These are phyloP conservation scores for Xylariales sp. DNA, from an alignment of 2,329 filamentous ascomycete genomes.

Conservation along the genomic window DNA sequence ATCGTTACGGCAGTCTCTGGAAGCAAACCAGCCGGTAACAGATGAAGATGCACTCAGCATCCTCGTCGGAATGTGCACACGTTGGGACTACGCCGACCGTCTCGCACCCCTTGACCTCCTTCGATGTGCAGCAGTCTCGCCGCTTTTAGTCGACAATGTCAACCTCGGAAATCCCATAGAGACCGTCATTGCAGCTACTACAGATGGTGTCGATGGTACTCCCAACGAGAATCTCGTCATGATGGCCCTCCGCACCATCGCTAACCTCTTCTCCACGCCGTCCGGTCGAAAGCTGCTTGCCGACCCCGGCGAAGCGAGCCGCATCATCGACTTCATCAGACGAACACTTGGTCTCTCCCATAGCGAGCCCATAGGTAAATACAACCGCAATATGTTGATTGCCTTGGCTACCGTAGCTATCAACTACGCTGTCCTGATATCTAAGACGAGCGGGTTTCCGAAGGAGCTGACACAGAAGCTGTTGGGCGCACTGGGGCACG, in stretches of 20 bases:
- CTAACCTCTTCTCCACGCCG: slow-evolving; percentile 75
- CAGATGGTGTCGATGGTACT: slow-evolving; percentile 47
- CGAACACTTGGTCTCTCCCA: slow-evolving; percentile 51
- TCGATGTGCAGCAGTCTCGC: slow-evolving; percentile 70
- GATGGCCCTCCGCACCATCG: slow-evolving; percentile 76
- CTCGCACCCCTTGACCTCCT: slow-evolving; percentile 83
- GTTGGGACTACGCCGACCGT: slow-evolving; percentile 76
- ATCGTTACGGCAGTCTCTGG: slow-evolving; percentile 58
- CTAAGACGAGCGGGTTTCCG: slow-evolving; percentile 27
- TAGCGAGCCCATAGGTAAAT: slow-evolving; percentile 43
- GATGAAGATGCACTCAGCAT: slow-evolving; percentile 54
- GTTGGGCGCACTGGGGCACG: slow-evolving; percentile 55
- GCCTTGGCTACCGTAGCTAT: slow-evolving; percentile 78
- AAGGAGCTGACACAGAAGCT: slow-evolving; percentile 44
- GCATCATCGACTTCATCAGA: slow-evolving; percentile 59
- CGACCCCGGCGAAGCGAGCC: slow-evolving; percentile 48
- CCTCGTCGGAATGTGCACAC: slow-evolving; percentile 66
- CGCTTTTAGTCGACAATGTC: slow-evolving; percentile 58
- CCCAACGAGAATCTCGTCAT: slow-evolving; percentile 77
- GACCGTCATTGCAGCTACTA: slow-evolving; percentile 34
- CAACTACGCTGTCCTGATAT: slow-evolving; percentile 76
- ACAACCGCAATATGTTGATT: slow-evolving; percentile 76
- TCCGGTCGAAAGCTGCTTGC: slow-evolving; percentile 64
- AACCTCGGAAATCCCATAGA: slow-evolving; percentile 57
- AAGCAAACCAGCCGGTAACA: slow-evolving; percentile 46